Evolutionary conservation across 192 early-diverging fungal species (phyloP), one percentile per base, ranked within the genome.

Genomic region (Rhizophagus prolifer): DNA sequence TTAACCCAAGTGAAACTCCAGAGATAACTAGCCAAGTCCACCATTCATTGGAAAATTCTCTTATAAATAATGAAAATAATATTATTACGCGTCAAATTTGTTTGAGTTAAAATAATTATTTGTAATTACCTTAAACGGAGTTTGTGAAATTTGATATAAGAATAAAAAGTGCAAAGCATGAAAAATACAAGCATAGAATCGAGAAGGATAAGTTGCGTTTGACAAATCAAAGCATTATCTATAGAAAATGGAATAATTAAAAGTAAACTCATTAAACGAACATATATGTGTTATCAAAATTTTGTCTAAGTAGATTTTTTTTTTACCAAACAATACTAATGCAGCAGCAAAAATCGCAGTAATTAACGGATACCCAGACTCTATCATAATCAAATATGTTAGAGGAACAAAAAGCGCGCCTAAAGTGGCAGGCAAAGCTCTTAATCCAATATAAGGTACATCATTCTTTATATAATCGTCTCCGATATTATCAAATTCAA

Each of bases 111-210:
- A 76, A 9, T n/a, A 21, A 46, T 64, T 19, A 78, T 46, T 44
- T 44, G 3, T 12, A 44, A 12, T 72, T 80, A 80, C 82, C 69
- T 85, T 25, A 82, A 75, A 16, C 91, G 87, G 26, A 81, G 82
- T 84, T 95, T 95, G 81, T 89, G 92, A 80, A 99, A 99, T 73
- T 88, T 86, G 69, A 99, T 85, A 84, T 96, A 99, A 54, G 88
- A 87, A 82, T 94, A 97, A 34, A 96, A 86, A 25, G 94, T 88
- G 23, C 85, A 86, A 36, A 94, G 85, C 87, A 93, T 92, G 80
- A 97, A 98, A 74, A 98, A 91, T 30, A 98, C 89, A 72, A 99
- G 86, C 86, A 96, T 94, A 58, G 90, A 92, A 82, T 99, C 97
- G 63, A 99, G 86, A 63, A 98, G 87, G 76, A 98, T 99, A 77